These are phyloP conservation scores for Hibiscus tridactylites DNA, from an alignment of 345 rosid genomes.

Conservation along the genomic window DNA sequence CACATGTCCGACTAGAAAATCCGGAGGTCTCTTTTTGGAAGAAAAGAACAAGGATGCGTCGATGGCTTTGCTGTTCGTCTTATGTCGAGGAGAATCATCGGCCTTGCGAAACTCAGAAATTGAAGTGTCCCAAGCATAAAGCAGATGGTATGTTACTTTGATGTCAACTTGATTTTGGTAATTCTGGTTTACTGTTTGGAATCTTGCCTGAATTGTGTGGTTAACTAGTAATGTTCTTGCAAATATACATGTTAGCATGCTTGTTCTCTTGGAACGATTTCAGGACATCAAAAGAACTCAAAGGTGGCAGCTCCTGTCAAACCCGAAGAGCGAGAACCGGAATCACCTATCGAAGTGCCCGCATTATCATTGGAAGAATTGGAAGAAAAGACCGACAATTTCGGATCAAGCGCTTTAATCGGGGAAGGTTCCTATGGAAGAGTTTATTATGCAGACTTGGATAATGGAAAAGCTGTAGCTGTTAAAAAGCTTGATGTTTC, in stretches of 20 bases:
- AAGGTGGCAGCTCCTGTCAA: conserved; percentile 49
- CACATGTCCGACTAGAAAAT: conserved; percentile 51
- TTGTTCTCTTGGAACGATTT: neutral
- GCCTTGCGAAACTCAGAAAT: conserved; percentile 41
- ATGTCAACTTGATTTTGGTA: neutral
- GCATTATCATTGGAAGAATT: conserved; percentile 59
- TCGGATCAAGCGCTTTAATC: conserved; percentile 88
- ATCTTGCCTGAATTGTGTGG: no score
- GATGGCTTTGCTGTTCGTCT: conserved; percentile 91
- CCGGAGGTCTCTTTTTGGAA: conserved; percentile 37
- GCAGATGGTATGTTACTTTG: conserved; percentile 47
- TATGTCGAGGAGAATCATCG: conserved; percentile 73
- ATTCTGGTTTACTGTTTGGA: neutral
- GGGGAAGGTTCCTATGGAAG: conserved; percentile 99
- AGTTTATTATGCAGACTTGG: conserved; percentile 71
- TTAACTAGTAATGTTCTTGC: neutral
- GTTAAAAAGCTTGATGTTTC: conserved; percentile 91
- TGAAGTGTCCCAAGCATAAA: conserved; percentile 45
- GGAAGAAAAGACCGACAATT: conserved; percentile 81
- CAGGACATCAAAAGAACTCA: conserved; percentile 53
- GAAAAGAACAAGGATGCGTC: conserved; percentile 78
- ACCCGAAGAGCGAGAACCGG: conserved; percentile 53
- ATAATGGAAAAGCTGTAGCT: conserved; percentile 60
- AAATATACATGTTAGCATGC: neutral
- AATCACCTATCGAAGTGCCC: conserved; percentile 80